These are phyloP conservation scores for Triticum dicoccoides DNA, from an alignment of 176 grass and related monocot genomes.

Conservation along the genomic window DNA sequence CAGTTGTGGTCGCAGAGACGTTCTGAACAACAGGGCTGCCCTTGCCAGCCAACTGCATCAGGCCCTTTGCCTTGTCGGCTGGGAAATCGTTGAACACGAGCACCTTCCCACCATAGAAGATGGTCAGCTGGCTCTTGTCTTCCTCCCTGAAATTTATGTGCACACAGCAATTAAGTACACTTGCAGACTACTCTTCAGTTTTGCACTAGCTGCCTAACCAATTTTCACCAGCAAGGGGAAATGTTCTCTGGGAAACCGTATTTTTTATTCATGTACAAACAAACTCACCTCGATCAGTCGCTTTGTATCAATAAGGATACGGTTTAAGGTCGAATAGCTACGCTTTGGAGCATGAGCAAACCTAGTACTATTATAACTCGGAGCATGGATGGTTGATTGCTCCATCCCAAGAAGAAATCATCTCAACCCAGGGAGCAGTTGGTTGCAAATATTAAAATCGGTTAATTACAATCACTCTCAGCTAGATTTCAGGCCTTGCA, in stretches of 20 bases:
- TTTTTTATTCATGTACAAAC: not conserved
- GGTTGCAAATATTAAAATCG: not conserved
- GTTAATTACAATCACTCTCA: not conserved
- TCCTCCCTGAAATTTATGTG: constrained; percentile 50
- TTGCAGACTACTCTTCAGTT: not conserved
- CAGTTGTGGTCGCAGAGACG: constrained; percentile 6
- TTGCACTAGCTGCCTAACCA: not conserved
- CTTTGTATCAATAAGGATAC: not conserved
- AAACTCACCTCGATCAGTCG: not conserved
- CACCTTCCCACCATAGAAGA: constrained; percentile 91
- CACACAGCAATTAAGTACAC: constrained; percentile 27
- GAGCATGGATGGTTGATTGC: not conserved
- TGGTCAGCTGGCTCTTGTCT: constrained; percentile 73
- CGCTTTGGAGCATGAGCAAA: not conserved
- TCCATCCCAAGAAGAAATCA: not conserved
- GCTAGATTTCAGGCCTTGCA: constrained; percentile 7
- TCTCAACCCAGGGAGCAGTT: constrained; percentile 3
- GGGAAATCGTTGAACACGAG: constrained; percentile 95
- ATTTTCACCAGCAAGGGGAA: not conserved
- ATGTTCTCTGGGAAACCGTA: not conserved
- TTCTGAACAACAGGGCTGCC: constrained; percentile 38
- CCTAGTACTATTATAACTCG: not conserved
- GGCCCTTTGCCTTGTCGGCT: constrained; percentile 81
- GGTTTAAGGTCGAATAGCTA: not conserved
- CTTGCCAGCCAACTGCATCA: constrained; percentile 82